A percentile compares a stretch with the other conserved stretches of the same genome.
Evolutionary conservation across 768 basidiomycete genomes (phyloP).

Genomic region (Boletus tomentosulus): DNA sequence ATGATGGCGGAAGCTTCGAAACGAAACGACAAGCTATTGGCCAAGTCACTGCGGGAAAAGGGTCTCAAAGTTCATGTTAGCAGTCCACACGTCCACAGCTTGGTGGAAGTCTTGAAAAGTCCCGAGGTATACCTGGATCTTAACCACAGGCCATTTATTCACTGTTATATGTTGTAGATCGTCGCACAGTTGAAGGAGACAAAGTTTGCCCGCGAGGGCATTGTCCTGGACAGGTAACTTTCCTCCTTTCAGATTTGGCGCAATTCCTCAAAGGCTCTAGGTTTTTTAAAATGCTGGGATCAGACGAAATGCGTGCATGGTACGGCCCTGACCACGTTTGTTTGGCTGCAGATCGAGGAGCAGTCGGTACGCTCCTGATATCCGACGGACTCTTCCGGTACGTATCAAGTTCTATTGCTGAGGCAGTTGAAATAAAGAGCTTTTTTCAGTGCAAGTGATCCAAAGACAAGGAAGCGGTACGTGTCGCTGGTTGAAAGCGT

Average conservation of each 20-base stretch:
- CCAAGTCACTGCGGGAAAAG: slow-evolving; percentile 73
- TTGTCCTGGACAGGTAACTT: slow-evolving; percentile 79
- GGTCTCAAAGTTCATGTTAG: slow-evolving; percentile 87
- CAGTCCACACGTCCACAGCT: slow-evolving; percentile 92
- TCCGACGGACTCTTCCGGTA: slow-evolving; percentile 93
- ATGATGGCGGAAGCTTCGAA: slow-evolving; percentile 77
- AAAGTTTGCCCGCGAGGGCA: slow-evolving; percentile 92
- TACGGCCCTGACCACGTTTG: slow-evolving; percentile 95
- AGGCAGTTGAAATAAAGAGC: background rate
- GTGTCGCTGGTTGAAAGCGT: slow-evolving; percentile 88
- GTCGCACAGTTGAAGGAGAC: slow-evolving; percentile 81
- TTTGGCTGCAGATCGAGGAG: slow-evolving; percentile 88
- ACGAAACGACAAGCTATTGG: slow-evolving; percentile 79
- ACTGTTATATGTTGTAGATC: slow-evolving; percentile 43
- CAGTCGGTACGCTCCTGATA: slow-evolving; percentile 90
- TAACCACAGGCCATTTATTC: background rate
- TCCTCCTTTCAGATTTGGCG: background rate
- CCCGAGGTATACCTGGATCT: slow-evolving; percentile 65
- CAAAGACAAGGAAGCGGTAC: slow-evolving; percentile 72
- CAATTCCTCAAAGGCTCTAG: slow-evolving; percentile 36
- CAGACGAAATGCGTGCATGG: slow-evolving; percentile 96
- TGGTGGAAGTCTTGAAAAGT: slow-evolving; percentile 91
- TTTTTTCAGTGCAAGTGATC: slow-evolving; percentile 68
- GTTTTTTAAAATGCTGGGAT: slow-evolving; percentile 96
- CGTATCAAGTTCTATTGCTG: slow-evolving; percentile 14